Conservation (phyloP, 495 filamentous ascomycete genomes). For the Neurospora discreta region DNA sequence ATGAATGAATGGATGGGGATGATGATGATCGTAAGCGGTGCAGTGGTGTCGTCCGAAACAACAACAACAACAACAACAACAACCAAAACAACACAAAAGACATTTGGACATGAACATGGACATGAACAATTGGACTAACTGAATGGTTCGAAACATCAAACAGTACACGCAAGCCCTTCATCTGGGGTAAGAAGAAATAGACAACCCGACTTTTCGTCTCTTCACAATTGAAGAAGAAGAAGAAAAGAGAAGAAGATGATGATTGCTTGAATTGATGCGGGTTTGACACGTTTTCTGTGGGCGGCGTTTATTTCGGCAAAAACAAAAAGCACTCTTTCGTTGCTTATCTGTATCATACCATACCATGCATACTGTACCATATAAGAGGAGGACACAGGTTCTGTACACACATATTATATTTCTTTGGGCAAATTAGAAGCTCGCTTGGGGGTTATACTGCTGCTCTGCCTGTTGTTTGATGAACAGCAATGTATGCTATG, state of each 20-base stretch:
- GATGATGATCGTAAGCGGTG: not conserved
- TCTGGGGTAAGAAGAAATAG: conserved; percentile 33
- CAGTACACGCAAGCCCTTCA: conserved; percentile 80
- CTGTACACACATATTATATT: not conserved
- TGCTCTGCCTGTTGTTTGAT: not conserved
- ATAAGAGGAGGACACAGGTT: not conserved
- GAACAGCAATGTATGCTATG: not conserved
- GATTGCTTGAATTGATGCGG: not conserved
- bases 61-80: too few species aligned
- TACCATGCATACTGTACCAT: not conserved
- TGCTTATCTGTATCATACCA: not conserved
- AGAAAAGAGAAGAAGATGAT: too few species aligned
- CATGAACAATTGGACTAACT: conserved; percentile 2
- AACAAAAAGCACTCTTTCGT: not conserved
- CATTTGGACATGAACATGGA: not conserved
- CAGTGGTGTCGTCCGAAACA: not conserved
- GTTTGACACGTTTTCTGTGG: not conserved
- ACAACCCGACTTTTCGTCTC: not conserved
- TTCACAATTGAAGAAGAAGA: not conserved
- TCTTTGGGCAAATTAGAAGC: not conserved
- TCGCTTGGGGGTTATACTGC: not conserved
- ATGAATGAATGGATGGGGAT: too few species aligned
- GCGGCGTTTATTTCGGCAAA: not conserved
- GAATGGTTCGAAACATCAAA: not conserved
- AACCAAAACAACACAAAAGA: too few species aligned